A percentile compares a stretch with the other conserved stretches of the same genome.
Evolutionary conservation across 2,329 filamentous ascomycete species (phyloP).

Genomic region (Fusarium pseudoanthophilum): DNA sequence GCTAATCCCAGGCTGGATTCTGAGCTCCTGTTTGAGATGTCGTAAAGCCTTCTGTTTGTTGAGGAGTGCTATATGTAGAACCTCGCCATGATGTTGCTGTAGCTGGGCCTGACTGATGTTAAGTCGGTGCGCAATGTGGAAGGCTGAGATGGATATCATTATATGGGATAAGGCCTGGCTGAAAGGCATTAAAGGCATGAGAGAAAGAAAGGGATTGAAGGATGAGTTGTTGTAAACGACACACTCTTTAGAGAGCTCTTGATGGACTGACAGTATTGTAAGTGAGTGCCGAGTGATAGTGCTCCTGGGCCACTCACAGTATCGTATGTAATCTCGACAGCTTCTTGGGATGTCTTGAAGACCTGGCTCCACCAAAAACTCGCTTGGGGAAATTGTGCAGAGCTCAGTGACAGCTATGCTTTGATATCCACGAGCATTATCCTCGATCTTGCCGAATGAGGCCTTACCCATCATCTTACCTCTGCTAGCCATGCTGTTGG

Average conservation of each 20-base stretch:
- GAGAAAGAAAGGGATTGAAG: neutral
- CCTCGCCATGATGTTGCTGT: neutral
- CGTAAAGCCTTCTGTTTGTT: neutral
- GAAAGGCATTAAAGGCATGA: neutral
- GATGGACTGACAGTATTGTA: neutral
- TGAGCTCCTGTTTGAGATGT: neutral
- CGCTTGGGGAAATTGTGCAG: fast-evolving
- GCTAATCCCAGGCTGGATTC: neutral
- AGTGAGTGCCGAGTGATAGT: too few relatives aligned
- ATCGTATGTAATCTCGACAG: neutral
- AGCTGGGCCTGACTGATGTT: fast-evolving
- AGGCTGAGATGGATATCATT: neutral
- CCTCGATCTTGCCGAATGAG: fast-evolving
- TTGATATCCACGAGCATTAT: fast-evolving
- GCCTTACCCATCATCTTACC: neutral
- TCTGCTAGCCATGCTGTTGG: neutral
- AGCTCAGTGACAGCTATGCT: neutral
- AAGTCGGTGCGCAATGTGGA: neutral
- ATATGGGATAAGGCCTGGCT: neutral
- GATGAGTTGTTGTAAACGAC: neutral
- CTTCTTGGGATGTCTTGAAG: neutral
- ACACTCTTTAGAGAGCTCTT: neutral
- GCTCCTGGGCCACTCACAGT: neutral
- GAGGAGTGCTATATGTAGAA: fast-evolving
- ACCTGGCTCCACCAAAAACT: fast-evolving